Evolutionary conservation across 2,329 filamentous ascomycete genomes (phyloP).

Genomic region (Claviceps maximensis): DNA sequence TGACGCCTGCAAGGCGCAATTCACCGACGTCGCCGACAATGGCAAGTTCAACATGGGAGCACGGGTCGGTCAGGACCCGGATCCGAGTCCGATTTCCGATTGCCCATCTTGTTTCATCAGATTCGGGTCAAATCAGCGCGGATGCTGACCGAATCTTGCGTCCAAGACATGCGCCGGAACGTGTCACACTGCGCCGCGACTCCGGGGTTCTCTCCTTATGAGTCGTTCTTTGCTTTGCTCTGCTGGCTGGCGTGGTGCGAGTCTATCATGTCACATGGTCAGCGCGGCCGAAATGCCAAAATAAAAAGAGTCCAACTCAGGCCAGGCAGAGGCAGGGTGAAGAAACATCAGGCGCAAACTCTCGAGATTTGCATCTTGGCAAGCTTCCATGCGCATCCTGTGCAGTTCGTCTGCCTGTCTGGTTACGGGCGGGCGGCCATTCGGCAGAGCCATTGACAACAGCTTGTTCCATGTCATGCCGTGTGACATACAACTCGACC

Average conservation of each 20-base stretch:
- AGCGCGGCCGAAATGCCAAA: too few relatives aligned
- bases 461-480: background rate
- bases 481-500: background rate
- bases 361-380: too few relatives aligned
- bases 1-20: background rate
- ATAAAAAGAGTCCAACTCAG: too few relatives aligned
- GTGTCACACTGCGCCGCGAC: background rate
- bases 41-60: background rate
- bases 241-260: too few relatives aligned
- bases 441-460: background rate
- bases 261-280: too few relatives aligned
- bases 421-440: too few relatives aligned
- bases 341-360: background rate
- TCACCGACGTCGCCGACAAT: background rate
- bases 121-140: background rate
- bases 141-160: background rate
- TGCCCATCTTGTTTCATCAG: background rate
- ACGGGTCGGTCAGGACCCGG: too few relatives aligned
- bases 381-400: too few relatives aligned
- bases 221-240: background rate
- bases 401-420: too few relatives aligned
- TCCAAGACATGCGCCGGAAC: background rate
- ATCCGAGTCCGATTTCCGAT: background rate
- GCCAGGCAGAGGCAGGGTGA: background rate
- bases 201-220: background rate